Percentiles rank a stretch among this genome's conserved stretches.
phyloP scores from a whole-genome alignment of 768 basidiomycete species.

The Rhodotorula kratochvilovae region DNA sequence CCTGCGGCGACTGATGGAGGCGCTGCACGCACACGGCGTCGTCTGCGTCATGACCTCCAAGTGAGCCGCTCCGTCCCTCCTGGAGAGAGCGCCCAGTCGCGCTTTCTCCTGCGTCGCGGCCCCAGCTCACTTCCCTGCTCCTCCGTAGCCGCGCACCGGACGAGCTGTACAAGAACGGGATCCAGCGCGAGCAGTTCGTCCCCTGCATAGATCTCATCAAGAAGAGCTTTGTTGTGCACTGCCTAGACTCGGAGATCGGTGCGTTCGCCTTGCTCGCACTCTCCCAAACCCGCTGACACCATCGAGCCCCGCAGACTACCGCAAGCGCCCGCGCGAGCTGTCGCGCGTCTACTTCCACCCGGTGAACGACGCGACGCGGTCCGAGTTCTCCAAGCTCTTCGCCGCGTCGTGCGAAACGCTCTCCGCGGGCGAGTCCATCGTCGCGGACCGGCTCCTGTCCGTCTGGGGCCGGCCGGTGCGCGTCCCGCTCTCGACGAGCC shows the following conservation, averaged over 20 bases:
- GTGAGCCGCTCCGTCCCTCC: constrained; percentile 54
- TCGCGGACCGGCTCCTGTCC: constrained; percentile 61
- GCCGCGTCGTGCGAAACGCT: constrained; percentile 57
- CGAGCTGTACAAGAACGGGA: constrained; percentile 96
- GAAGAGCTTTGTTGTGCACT: constrained; percentile 74
- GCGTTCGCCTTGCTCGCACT: constrained; percentile 24
- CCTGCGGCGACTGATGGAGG: constrained; percentile 78
- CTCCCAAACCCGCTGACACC: background rate
- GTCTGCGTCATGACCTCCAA: constrained; percentile 96
- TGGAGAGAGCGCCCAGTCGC: too few species aligned
- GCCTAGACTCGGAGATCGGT: constrained; percentile 95
- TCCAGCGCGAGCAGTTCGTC: constrained; percentile 88
- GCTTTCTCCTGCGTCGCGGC: background rate
- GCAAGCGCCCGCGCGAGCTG: constrained; percentile 84
- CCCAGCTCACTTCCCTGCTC: background rate
- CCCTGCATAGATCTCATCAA: constrained; percentile 94
- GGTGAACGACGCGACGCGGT: constrained; percentile 59
- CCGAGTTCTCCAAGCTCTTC: constrained; percentile 81
- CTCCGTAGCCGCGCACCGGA: constrained; percentile 82
- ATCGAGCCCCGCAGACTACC: constrained; percentile 64
- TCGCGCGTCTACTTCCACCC: constrained; percentile 91
- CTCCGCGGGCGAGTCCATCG: constrained; percentile 54
- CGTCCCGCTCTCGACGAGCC: constrained; percentile 54
- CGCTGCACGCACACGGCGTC: constrained; percentile 79
- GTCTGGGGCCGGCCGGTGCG: constrained; percentile 86